Percentiles rank a stretch among this genome's conserved stretches.
Evolutionary conservation across 2,329 filamentous ascomycete genomes (phyloP).

Genomic region (Harringtonia aguacate): DNA sequence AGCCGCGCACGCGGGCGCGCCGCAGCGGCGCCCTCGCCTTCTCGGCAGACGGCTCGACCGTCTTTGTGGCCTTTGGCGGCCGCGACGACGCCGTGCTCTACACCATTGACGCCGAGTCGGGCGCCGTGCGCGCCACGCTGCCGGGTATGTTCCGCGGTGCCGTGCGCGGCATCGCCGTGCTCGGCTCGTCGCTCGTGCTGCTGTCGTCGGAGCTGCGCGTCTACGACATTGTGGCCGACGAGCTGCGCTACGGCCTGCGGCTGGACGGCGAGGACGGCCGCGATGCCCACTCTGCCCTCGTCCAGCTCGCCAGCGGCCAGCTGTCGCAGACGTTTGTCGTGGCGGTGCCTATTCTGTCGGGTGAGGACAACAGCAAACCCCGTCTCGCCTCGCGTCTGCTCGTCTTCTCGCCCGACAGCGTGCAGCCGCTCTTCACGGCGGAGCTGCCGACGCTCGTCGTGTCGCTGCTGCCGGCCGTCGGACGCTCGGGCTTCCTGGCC

Average conservation of each 20-base stretch:
- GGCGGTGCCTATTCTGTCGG: conserved; percentile 28
- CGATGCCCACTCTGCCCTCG: conserved; percentile 29
- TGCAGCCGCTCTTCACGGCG: conserved; percentile 48
- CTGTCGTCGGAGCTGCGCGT: conserved; percentile 65
- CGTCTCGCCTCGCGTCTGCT: conserved; percentile 43
- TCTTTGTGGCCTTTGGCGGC: conserved; percentile 56
- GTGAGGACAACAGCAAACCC: conserved; percentile 13
- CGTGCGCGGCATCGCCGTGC: conserved; percentile 57
- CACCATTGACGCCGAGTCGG: conserved; percentile 63
- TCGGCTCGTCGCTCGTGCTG: conserved; percentile 64
- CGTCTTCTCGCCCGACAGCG: conserved; percentile 51
- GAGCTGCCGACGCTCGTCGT: conserved; percentile 49
- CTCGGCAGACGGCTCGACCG: conserved; percentile 72
- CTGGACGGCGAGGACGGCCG: conserved; percentile 29
- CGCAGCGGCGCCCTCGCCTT: conserved; percentile 60
- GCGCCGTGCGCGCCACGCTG: conserved; percentile 54
- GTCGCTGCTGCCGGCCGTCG: conserved; percentile 53
- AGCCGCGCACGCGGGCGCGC: background rate
- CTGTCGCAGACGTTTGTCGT: conserved; percentile 56
- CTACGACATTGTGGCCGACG: conserved; percentile 75
- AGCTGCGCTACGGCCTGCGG: conserved; percentile 55
- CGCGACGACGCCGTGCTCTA: conserved; percentile 53
- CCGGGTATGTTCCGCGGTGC: conserved; percentile 56
- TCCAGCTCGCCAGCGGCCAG: conserved; percentile 62
- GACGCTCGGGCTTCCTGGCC: conserved; percentile 61